Base-by-base conservation (phyloP, 1,284 basidiomycete species). In the Athelia psychrophila region DNA sequence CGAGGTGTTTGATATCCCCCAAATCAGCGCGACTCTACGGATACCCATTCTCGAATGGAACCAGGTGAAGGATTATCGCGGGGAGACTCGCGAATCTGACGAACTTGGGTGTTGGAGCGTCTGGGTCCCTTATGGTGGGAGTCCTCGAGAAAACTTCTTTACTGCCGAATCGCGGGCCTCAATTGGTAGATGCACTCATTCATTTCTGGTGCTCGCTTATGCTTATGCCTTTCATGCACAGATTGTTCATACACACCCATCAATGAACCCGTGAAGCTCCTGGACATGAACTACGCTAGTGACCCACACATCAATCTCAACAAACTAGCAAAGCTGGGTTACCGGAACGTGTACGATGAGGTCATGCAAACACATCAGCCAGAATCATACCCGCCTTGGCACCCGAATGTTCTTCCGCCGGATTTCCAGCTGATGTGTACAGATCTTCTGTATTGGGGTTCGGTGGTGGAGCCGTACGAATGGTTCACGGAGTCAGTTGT, bases 31-130 rank as follows among this genome's bases (percentile, higher is more conserved):
- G 46, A 65, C 64, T 1, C 58, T 81, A 13, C 65, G 69, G 3
- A 66, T 62, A 27, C 76, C 77, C 1, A 61, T 84, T 15, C 58
- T 84, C 3, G 81, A 83, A 64, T 84, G 81, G 81, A 70, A 73
- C 47, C 70, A 80, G 52, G 74, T 81, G 47, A 81, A 82, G 60
- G 69, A 77, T 52, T 57, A 60, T 5, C 61, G 65, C 30, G 76
- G 73, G 51, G 55, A 65, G 3, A 60, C 60, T 23, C 36, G 27
- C 27, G 13, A 30, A 13, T 30, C 73, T 24, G 86, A 90, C 24
- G 74, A 80, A 16, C 56, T 89, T 19, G 86, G 86, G 18, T 89
- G 86, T 65, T 88, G 86, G 86, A 79, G 76, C 60, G 65, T 79
- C n/a, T 84, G 81, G 82, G 75, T 80, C 6, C 76, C 82, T 53